A percentile compares a stretch with the other conserved stretches of the same genome.
phyloP scores from a whole-genome alignment of 805 yeast species.

The Cyberlindnera galapagoensis region DNA sequence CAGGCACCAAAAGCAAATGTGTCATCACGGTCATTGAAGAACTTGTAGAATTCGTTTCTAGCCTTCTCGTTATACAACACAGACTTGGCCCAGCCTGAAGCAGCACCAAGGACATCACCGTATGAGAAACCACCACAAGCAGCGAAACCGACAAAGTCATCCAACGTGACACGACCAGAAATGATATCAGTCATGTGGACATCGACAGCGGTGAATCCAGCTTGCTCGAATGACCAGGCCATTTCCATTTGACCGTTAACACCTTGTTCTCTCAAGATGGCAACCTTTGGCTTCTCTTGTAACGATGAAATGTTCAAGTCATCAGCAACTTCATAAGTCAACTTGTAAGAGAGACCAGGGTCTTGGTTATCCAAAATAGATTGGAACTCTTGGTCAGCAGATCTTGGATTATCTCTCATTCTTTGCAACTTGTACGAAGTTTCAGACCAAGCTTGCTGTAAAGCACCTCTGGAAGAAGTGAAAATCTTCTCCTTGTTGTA shows the following conservation, averaged over 20 bases:
- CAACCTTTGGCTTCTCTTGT: constrained; percentile 71
- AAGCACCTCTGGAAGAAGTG: constrained; percentile 51
- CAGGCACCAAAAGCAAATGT: constrained; percentile 98
- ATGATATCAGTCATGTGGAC: constrained; percentile 95
- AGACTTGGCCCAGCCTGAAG: constrained; percentile 98
- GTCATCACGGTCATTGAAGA: constrained; percentile 81
- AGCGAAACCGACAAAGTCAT: constrained; percentile 85
- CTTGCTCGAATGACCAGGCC: constrained; percentile 95
- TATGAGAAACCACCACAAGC: constrained; percentile 99
- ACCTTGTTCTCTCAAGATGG: constrained; percentile 96
- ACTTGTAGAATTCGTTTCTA: constrained; percentile 66
- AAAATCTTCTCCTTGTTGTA: constrained; percentile 43
- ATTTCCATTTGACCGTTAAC: constrained; percentile 97
- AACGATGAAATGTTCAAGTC: constrained; percentile 35
- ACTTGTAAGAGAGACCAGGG: constrained; percentile 82
- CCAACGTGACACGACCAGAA: constrained; percentile 62
- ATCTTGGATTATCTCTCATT: constrained; percentile 87
- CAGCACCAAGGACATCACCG: constrained; percentile 98
- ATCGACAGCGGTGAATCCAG: constrained; percentile 91
- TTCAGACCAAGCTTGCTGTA: constrained; percentile 80
- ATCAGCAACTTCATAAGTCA: constrained; percentile 60
- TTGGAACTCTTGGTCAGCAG: constrained; percentile 81
- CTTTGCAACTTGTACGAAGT: constrained; percentile 89
- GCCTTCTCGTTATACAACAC: constrained; percentile 78
- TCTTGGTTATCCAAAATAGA: constrained; percentile 71